These are phyloP conservation scores for Trichoderma oligosporum DNA, from an alignment of 2,329 filamentous ascomycete species.

Conservation along the genomic window DNA sequence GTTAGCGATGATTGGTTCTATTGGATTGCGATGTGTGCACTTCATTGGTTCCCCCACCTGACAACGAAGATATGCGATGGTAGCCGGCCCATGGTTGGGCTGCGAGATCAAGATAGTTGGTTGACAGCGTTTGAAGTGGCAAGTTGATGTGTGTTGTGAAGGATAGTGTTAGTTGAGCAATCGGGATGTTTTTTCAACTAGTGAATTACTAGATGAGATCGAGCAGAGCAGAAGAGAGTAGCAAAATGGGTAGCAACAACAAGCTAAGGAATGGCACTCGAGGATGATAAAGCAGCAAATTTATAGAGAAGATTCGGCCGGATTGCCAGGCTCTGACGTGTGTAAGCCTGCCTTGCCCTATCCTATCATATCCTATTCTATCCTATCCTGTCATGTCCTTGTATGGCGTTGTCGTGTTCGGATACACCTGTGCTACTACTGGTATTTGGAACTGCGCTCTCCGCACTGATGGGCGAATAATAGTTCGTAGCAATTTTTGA, in stretches of 20 bases:
- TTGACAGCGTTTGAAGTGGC: background rate
- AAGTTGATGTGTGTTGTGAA: background rate
- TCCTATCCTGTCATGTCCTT: too few relatives aligned
- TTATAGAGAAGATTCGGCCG: background rate
- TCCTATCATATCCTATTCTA: too few relatives aligned
- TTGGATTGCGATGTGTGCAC: background rate
- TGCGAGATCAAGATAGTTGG: background rate
- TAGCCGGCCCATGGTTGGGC: conserved; percentile 34
- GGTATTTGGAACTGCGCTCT: background rate
- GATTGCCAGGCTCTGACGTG: conserved; percentile 1
- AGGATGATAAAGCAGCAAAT: background rate
- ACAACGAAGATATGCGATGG: conserved; percentile 44
- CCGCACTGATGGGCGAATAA: conserved; percentile 7
- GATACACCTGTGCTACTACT: too few relatives aligned
- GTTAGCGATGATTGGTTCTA: conserved; percentile 2
- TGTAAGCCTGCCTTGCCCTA: background rate
- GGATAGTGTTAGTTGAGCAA: too few relatives aligned
- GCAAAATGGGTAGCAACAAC: too few relatives aligned
- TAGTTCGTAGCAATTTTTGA: background rate
- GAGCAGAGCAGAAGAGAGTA: background rate
- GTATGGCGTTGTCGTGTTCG: too few relatives aligned
- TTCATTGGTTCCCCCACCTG: conserved; percentile 30
- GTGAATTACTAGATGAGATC: too few relatives aligned
- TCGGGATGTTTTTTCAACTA: too few relatives aligned
- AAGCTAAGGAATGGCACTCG: background rate